Percentiles rank a stretch among this genome's conserved stretches.
These are phyloP conservation scores for Aureobasidium sp. DNA, from an alignment of 2,329 filamentous ascomycete species.

Conservation along the genomic window DNA sequence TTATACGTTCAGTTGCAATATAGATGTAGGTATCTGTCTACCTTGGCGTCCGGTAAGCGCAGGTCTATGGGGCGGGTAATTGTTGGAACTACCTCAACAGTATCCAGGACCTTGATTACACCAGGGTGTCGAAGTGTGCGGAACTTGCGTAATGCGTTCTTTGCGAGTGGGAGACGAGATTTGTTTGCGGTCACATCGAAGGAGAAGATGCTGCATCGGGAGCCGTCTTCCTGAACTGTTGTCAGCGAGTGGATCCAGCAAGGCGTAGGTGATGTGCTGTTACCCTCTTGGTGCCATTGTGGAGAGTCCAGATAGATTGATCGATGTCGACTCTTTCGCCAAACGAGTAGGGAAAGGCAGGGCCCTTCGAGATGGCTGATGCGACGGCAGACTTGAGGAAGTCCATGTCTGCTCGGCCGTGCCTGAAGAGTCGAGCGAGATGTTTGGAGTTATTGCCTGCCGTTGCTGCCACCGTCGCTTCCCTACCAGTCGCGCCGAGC, in stretches of 20 bases:
- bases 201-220: slow-evolving; percentile 91
- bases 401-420: slow-evolving; percentile 59
- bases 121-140: slow-evolving; percentile 90
- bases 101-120: slow-evolving; percentile 88
- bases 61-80: slow-evolving; percentile 6
- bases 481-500: neutral
- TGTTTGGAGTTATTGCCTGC: neutral
- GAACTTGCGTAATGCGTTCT: slow-evolving; percentile 89
- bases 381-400: slow-evolving; percentile 97
- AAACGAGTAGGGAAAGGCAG: slow-evolving; percentile 85
- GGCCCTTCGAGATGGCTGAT: slow-evolving; percentile 91
- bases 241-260: neutral
- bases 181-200: slow-evolving; percentile 83
- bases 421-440: neutral
- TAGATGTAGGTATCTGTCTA: slow-evolving; percentile 93
- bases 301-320: slow-evolving; percentile 91
- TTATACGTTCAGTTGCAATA: slow-evolving; percentile 86
- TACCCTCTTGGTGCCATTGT: slow-evolving; percentile 89
- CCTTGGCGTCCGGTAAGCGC: slow-evolving; percentile 31
- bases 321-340: slow-evolving; percentile 89
- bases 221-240: slow-evolving; percentile 70
- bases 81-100: slow-evolving; percentile 64
- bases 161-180: slow-evolving; percentile 74
- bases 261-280: neutral
- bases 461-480: slow-evolving; percentile 4